A percentile compares a stretch with the other conserved stretches of the same genome.
These are phyloP conservation scores for Recurvomyces mirabilis DNA, from an alignment of 495 filamentous ascomycete species.

Conservation along the genomic window DNA sequence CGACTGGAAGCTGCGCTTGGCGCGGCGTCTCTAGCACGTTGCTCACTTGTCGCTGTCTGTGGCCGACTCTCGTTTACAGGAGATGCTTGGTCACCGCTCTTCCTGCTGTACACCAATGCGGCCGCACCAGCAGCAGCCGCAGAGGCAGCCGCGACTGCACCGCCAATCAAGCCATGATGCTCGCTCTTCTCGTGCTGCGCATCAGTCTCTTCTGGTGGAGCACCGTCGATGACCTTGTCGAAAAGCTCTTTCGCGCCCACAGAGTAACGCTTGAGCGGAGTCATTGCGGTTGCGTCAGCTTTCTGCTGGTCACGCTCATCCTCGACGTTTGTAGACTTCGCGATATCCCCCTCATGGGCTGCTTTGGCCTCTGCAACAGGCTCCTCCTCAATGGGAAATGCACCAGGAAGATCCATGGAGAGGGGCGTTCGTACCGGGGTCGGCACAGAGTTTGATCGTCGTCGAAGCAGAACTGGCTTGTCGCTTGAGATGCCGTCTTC, in stretches of 20 bases:
- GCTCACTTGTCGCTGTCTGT: not conserved
- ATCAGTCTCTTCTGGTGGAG: conserved; percentile 1
- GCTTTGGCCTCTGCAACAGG: not conserved
- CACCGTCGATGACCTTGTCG: conserved; percentile 3
- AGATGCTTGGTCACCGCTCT: not conserved
- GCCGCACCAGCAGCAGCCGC: conserved; percentile 7
- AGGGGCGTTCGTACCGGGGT: conserved; percentile 5
- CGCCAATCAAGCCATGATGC: conserved; percentile 2
- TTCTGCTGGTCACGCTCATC: not conserved
- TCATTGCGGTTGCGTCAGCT: conserved; percentile 4
- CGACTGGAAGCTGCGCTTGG: too few species aligned
- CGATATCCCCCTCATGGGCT: not conserved
- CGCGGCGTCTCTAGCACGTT: too few species aligned
- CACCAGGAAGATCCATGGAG: not conserved
- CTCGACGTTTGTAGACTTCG: not conserved
- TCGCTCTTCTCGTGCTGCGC: conserved; percentile 2
- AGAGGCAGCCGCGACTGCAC: conserved; percentile 12
- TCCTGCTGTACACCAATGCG: conserved; percentile 1
- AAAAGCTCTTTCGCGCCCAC: conserved; percentile 1
- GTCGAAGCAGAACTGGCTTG: conserved; percentile 1
- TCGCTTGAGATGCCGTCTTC: not conserved
- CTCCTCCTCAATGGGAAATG: conserved; percentile 1
- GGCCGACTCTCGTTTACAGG: not conserved
- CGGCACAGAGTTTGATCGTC: conserved; percentile 9
- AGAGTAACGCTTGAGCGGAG: not conserved